Evolutionary conservation across 768 basidiomycete genomes (phyloP).

Genomic region (Boletus tylopilopsis): DNA sequence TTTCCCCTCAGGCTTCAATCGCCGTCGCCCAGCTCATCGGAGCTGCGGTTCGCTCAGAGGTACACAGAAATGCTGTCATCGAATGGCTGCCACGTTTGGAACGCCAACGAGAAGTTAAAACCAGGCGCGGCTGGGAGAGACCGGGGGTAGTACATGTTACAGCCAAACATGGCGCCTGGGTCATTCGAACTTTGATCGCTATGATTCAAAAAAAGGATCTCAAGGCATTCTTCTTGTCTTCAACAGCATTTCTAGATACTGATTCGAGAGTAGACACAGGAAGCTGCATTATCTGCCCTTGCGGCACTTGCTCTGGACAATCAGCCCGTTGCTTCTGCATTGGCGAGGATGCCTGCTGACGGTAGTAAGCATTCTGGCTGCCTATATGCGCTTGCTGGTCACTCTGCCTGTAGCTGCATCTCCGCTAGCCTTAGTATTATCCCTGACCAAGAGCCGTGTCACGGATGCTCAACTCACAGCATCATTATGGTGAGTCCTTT

Average conservation of each 20-base stretch:
- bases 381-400: slow-evolving; percentile 3
- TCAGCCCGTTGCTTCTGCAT: slow-evolving; percentile 42
- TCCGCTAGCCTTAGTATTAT: slow-evolving; percentile 41
- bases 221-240: slow-evolving; percentile 39
- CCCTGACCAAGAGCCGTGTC: slow-evolving; percentile 54
- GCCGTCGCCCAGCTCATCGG: slow-evolving; percentile 60
- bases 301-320: slow-evolving; percentile 68
- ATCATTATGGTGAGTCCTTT: slow-evolving; percentile 53
- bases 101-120: slow-evolving; percentile 50
- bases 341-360: slow-evolving; percentile 44
- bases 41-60: slow-evolving; percentile 43
- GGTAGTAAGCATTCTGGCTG: slow-evolving; percentile 31
- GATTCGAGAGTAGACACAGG: slow-evolving; percentile 47
- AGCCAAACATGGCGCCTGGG: slow-evolving; percentile 56
- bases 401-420: slow-evolving; percentile 9
- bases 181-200: slow-evolving; percentile 45
- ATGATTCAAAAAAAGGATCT: slow-evolving; percentile 49
- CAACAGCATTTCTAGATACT: background rate
- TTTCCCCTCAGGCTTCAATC: slow-evolving; percentile 38
- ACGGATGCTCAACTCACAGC: slow-evolving; percentile 67
- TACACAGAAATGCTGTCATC: slow-evolving; percentile 48
- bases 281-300: slow-evolving; percentile 60
- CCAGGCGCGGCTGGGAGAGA: slow-evolving; percentile 75
- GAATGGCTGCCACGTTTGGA: slow-evolving; percentile 64
- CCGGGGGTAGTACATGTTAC: slow-evolving; percentile 37